Base-by-base conservation (phyloP, 306 rosid genomes). In the Cicer chorassanicum region DNA sequence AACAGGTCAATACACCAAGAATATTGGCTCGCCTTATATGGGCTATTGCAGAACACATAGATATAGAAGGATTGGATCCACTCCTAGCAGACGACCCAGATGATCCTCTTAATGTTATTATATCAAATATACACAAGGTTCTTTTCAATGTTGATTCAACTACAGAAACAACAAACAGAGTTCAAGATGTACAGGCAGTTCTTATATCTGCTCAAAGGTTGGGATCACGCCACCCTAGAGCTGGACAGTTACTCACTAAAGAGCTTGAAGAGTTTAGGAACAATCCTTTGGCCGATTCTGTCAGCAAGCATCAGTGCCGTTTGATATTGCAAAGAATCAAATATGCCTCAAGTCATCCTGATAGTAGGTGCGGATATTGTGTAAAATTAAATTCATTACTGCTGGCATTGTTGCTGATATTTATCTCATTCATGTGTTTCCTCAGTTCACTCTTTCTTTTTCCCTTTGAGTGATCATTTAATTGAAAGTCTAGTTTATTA, bases 1-100 rank as follows among this genome's bases (percentile, higher is more conserved):
- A 77, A 78, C 96, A 94, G 99, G 93, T 94, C 60, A 87, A 86
- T 83, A 94, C 96, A 69, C 89, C 93, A 66, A 92, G 99, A 87
- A 80, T 90, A 86, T 82, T 86, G 82, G 91, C 98, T 77, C 98
- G 98, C 21, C 84, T 94, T 81, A 86, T 94, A 70, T 94, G 99
- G 99, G 88, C 92, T 71, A 86, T 94, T 74, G 72, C 99, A 55
- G 98, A 94, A 85, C 99, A 94, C 83, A 92, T 92, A 68, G 96
- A 94, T 82, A 87, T 94, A 65, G 98, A 90, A 81, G 99, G 99
- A 72, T 75, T 94, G 87, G 99, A 94, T 79, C 99, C 99, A 40
- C 99, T 94, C 76, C 89, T 94, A 68, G 97, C 99, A 61, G 99
- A 94, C 14, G 99, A 94, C 76, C 99, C 99, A n/a, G 93, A 84